Evolutionary conservation across 768 basidiomycete species (phyloP).

Genomic region (Mycena belliarum): DNA sequence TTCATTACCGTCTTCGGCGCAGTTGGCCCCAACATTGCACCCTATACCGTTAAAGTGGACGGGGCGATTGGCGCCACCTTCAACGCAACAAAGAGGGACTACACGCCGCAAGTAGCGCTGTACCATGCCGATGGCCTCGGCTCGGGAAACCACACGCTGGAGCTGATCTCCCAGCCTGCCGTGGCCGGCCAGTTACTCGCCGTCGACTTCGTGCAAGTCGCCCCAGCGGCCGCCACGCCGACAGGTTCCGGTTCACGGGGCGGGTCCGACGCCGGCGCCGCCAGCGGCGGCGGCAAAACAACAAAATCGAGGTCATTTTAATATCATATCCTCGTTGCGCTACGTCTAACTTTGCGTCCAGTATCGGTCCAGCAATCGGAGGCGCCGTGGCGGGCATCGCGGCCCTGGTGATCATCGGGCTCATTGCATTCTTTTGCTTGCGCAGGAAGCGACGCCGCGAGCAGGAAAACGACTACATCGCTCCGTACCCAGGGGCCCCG

Average conservation of each 20-base stretch:
- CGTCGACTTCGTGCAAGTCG: conserved; percentile 13
- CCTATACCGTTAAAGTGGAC: conserved; percentile 10
- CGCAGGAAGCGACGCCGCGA: conserved; percentile 5
- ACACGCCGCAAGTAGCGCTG: conserved; percentile 13
- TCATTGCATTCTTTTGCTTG: conserved; percentile 4
- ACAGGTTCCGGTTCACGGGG: neutral
- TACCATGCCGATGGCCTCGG: conserved; percentile 16
- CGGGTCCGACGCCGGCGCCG: no score
- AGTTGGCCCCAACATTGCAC: conserved; percentile 13
- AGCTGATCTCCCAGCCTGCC: conserved; percentile 9
- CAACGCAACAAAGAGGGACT: conserved; percentile 17
- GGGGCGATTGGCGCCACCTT: neutral
- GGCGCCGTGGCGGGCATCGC: conserved; percentile 13
- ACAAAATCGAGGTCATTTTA: conserved; percentile 2
- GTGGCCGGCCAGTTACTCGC: conserved; percentile 11
- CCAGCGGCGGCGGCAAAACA: neutral
- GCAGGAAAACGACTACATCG: neutral
- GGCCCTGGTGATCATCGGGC: neutral
- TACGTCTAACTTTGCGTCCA: neutral
- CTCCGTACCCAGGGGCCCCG: neutral
- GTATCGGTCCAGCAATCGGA: conserved; percentile 12
- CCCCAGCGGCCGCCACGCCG: neutral
- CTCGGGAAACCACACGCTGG: conserved; percentile 25
- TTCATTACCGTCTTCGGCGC: conserved; percentile 10
- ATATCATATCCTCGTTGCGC: neutral